A percentile compares a stretch with the other conserved stretches of the same genome.
phyloP scores from a whole-genome alignment of 2,329 filamentous ascomycete genomes.

The Sporothrix luriei region DNA sequence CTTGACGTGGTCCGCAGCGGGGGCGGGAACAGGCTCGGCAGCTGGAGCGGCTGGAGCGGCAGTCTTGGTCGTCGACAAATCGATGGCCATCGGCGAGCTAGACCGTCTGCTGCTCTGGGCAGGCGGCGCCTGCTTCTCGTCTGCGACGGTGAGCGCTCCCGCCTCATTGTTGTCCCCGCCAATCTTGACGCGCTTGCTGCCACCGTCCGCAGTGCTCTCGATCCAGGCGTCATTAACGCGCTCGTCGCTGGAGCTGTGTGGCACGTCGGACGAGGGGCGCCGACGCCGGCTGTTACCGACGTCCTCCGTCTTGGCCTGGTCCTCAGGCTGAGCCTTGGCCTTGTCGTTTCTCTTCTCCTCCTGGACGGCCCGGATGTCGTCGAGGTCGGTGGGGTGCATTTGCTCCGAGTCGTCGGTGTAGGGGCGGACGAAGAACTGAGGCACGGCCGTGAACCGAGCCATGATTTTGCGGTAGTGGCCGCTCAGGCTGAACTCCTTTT shows the following conservation, averaged over 20 bases:
- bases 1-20: conserved; percentile 2
- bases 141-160: background rate
- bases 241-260: conserved; percentile 32
- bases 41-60: background rate
- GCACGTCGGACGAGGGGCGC: conserved; percentile 34
- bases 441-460: conserved; percentile 65
- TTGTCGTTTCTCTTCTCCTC: background rate
- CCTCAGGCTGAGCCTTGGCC: background rate
- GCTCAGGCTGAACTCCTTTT: conserved; percentile 84
- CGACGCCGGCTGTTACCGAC: conserved; percentile 37
- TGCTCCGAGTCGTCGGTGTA: conserved; percentile 77
- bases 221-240: conserved; percentile 48
- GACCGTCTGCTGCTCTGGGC: background rate
- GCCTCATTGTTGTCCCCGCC: background rate
- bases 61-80: background rate
- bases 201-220: conserved; percentile 45
- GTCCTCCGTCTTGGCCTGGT: background rate
- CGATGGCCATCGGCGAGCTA: conserved; percentile 22
- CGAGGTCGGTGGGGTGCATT: conserved; percentile 84
- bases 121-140: background rate
- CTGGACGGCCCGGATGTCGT: conserved; percentile 55
- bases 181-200: conserved; percentile 49
- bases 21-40: background rate
- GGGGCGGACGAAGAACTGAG: conserved; percentile 67
- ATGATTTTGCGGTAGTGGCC: conserved; percentile 88